Percentiles rank a stretch among this genome's conserved stretches.
Evolutionary conservation across 202 grass and related monocot genomes (phyloP).

Genomic region (Carex arenaria): DNA sequence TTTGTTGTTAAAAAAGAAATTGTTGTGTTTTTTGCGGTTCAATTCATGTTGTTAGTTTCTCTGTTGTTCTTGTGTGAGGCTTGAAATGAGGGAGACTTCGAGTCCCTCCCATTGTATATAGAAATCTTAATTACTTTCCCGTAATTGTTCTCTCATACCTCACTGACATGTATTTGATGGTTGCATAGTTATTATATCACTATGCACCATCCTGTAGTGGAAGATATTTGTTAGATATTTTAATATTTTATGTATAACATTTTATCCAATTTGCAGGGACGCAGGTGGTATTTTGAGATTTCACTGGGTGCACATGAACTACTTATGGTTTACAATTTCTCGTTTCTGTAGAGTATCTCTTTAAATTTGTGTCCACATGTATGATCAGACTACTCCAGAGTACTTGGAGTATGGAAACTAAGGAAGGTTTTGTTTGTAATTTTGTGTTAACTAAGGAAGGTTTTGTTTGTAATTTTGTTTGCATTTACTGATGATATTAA

Average conservation of each 20-base stretch:
- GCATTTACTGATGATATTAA: neutral
- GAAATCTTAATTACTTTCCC: neutral
- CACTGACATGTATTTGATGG: neutral
- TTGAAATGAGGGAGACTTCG: neutral
- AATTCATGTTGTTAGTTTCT: neutral
- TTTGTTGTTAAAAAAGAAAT: neutral
- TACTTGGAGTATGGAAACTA: neutral
- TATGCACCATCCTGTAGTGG: neutral
- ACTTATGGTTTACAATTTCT: neutral
- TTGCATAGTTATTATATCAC: neutral
- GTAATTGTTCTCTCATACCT: neutral
- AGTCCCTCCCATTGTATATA: neutral
- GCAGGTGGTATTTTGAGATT: neutral
- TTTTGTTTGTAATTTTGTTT: neutral
- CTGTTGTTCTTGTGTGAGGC: neutral
- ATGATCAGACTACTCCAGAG: neutral
- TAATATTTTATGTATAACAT: too few relatives aligned
- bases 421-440: neutral
- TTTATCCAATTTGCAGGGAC: too few relatives aligned
- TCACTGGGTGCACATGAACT: neutral
- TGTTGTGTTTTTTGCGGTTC: neutral
- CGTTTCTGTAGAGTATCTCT: neutral
- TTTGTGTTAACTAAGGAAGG: neutral
- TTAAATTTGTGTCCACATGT: too few relatives aligned
- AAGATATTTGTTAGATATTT: too few relatives aligned